A percentile compares a stretch with the other conserved stretches of the same genome.
These are phyloP conservation scores for Cyclotella kingstonii DNA, from an alignment of 108 stramenopile species.

Conservation along the genomic window DNA sequence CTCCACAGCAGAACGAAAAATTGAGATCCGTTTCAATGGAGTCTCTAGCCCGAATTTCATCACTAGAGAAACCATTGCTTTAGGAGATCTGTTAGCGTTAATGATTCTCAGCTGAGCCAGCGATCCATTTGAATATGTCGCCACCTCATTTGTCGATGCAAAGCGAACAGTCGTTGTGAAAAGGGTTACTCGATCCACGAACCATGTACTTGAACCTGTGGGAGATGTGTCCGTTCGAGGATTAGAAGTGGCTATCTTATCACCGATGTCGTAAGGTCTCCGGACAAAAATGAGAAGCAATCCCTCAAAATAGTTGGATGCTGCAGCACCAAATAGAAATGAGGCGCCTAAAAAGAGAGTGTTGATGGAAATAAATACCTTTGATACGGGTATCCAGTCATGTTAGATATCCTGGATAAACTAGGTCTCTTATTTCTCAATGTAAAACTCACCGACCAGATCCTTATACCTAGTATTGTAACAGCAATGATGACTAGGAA, in stretches of 20 bases:
- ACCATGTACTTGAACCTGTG: slow-evolving; percentile 57
- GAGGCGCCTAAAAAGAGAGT: slow-evolving; percentile 44
- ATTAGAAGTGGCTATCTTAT: slow-evolving; percentile 40
- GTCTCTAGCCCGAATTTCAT: slow-evolving; percentile 65
- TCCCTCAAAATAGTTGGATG: slow-evolving; percentile 70
- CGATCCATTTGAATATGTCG: slow-evolving; percentile 66
- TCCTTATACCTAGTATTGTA: slow-evolving; percentile 37
- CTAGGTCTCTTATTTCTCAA: neutral
- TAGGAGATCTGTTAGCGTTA: slow-evolving; percentile 67
- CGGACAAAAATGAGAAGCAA: slow-evolving; percentile 58
- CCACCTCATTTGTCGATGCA: slow-evolving; percentile 66
- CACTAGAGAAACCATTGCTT: slow-evolving; percentile 42
- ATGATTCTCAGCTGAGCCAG: slow-evolving; percentile 60
- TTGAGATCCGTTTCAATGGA: slow-evolving; percentile 40
- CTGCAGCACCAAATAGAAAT: slow-evolving; percentile 59
- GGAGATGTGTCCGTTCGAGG: slow-evolving; percentile 30
- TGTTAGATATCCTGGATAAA: neutral
- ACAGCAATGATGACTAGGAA: slow-evolving; percentile 42
- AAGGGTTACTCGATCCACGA: slow-evolving; percentile 63
- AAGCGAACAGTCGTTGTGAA: slow-evolving; percentile 67
- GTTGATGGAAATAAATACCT: slow-evolving; percentile 45
- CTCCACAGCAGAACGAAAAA: slow-evolving; percentile 61
- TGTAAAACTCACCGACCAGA: slow-evolving; percentile 21
- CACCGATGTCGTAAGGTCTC: slow-evolving; percentile 47
- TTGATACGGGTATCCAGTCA: neutral